Conservation (phyloP, 2,329 filamentous ascomycete species). For the Teratosphaeria viscida region DNA sequence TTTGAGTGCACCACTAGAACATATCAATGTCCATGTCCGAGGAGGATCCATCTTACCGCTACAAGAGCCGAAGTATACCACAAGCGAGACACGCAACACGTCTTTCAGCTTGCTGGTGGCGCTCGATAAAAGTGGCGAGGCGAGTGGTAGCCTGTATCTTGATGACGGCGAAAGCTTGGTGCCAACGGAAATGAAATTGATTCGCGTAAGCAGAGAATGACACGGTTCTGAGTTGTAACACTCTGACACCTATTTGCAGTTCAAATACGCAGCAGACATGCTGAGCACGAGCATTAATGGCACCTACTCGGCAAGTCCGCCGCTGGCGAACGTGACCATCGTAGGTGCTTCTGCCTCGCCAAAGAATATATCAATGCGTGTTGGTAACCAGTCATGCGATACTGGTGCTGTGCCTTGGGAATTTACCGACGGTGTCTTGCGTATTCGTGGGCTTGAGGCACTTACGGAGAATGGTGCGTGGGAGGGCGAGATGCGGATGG, state of each 20-base stretch:
- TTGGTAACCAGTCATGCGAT: constrained; percentile 7
- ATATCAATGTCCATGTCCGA: constrained; percentile 17
- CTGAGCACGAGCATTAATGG: constrained; percentile 14
- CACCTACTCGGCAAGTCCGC: constrained; percentile 10
- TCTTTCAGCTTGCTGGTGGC: constrained; percentile 17
- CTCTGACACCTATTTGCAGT: constrained; percentile 6
- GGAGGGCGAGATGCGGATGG: constrained; percentile 5
- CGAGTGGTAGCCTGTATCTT: constrained; percentile 53
- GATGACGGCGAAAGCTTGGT: constrained; percentile 63
- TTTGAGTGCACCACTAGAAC: constrained; percentile 15
- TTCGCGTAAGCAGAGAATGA: constrained; percentile 26
- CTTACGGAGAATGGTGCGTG: constrained; percentile 8
- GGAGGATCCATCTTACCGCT: constrained; percentile 14
- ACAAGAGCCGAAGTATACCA: constrained; percentile 14
- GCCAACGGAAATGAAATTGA: constrained; percentile 45
- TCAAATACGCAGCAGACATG: constrained; percentile 12
- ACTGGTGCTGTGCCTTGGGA: background rate
- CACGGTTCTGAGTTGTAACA: too few species aligned
- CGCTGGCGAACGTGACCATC: constrained; percentile 21
- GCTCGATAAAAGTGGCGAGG: constrained; percentile 34
- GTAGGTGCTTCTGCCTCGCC: constrained; percentile 12
- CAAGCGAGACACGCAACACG: constrained; percentile 6
- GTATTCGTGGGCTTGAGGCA: constrained; percentile 8
- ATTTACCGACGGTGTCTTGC: constrained; percentile 3
- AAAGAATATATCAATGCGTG: constrained; percentile 4